A percentile compares a stretch with the other conserved stretches of the same genome.
These are phyloP conservation scores for Phyllostachys edulis DNA, from an alignment of 176 grass and related monocot genomes.

Conservation along the genomic window DNA sequence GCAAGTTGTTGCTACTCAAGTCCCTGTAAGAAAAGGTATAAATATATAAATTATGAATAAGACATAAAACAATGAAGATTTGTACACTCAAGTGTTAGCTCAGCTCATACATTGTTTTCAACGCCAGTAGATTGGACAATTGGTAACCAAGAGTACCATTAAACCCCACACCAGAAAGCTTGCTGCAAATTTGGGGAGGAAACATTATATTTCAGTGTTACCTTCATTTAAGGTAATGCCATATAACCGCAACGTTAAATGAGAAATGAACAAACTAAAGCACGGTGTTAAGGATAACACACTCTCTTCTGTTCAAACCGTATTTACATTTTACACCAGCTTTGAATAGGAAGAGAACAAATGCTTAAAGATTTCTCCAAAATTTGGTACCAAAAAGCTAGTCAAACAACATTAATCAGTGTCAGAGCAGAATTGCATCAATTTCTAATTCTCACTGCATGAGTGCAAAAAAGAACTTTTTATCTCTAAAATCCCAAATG, in stretches of 20 bases:
- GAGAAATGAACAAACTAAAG: not conserved
- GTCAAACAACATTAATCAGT: not conserved
- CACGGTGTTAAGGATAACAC: not conserved
- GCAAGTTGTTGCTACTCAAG: constrained; percentile 76
- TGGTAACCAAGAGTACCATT: constrained; percentile 83
- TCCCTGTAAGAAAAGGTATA: constrained; percentile 59
- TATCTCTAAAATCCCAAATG: not conserved
- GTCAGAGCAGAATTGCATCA: not conserved
- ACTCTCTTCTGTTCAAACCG: not conserved
- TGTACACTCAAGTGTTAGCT: not conserved
- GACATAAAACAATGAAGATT: not conserved
- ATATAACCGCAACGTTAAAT: not conserved
- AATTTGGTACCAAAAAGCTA: not conserved
- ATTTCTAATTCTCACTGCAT: not conserved
- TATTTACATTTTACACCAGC: not conserved
- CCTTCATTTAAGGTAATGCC: not conserved
- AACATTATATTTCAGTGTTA: constrained; percentile 9
- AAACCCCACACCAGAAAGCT: constrained; percentile 73
- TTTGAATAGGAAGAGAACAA: constrained; percentile 11
- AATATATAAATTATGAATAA: constrained; percentile 17
- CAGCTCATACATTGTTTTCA: constrained; percentile 76
- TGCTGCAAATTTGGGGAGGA: constrained; percentile 51
- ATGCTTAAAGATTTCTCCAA: not conserved
- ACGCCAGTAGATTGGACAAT: constrained; percentile 59
- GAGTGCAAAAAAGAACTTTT: not conserved